phyloP scores from a whole-genome alignment of 768 basidiomycete genomes.

The Phylloporus arenicola region DNA sequence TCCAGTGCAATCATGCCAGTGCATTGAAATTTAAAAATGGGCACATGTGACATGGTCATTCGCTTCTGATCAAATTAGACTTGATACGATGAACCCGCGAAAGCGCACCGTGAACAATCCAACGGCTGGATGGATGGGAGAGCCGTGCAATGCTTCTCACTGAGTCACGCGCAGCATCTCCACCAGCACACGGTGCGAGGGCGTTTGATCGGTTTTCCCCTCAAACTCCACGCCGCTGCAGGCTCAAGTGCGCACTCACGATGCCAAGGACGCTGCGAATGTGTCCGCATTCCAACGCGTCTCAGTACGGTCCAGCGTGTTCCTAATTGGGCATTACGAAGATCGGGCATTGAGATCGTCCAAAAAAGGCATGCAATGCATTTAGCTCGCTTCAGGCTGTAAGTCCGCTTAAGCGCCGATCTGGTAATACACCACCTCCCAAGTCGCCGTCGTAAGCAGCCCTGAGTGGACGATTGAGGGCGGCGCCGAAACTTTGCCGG shows the following conservation, averaged over 20 bases:
- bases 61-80: neutral
- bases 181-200: neutral
- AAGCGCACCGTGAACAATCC: neutral
- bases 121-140: no score
- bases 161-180: neutral
- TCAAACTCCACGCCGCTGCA: neutral
- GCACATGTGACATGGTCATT: no score
- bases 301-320: neutral
- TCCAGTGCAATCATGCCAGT: no score
- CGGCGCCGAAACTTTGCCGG: constrained; percentile 4
- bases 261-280: neutral
- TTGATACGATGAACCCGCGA: neutral
- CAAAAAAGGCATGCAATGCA: neutral
- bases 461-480: neutral
- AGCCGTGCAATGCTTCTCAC: no score
- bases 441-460: neutral
- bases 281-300: neutral
- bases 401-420: neutral
- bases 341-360: neutral
- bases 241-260: neutral
- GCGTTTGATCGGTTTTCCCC: neutral
- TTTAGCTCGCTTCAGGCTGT: neutral
- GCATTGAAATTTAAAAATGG: no score
- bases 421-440: neutral
- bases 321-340: neutral